Evolutionary conservation across 129 eudicot species (phyloP), one percentile per base, ranked within the genome.

Genomic region (Oenanthe sinensis): DNA sequence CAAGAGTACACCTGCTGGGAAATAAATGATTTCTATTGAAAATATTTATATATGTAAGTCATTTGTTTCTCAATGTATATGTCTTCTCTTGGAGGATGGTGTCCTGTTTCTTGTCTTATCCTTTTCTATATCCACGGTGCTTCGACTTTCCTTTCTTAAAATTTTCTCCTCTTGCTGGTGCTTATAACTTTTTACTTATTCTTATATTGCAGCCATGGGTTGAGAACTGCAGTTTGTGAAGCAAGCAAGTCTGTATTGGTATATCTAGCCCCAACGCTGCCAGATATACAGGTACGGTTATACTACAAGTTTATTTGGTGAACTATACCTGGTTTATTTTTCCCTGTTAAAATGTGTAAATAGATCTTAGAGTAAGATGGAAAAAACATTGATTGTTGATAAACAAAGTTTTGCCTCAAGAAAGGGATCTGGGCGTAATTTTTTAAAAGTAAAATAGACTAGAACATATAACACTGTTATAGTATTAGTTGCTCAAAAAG

Each of bases 201-300:
- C 22, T 28, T 45, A 37, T 36, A 40, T 39, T 76, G 30, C 78
- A 85, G 87, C 82, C 87, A 85, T 78, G 87, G 87, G 46, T 79
- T 85, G 81, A 82, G 85, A 46, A 85, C 87, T 77, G 87, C 85
- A 63, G 78, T 81, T 60, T 85, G 75, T 81, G 87, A 85, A 78
- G 87, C 85, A 43, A 81, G 72, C 60, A 85, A 81, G 72, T 84
- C 81, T 81, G 77, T 81, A 40, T 65, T 85, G 72, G 37, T 85
- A 49, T 81, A 81, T 68, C 19, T 85, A 60, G 85, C 82, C 33
- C 87, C 87, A n/a, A 63, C 79, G 9, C 87, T 85, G 74, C 82
- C 85, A 37, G 87, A 85, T 5, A 48, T 85, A 58, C 87, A 85
- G 87, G 87, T 85, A 81, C 1, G 17, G 15, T 46, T 77, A 44